Conservation (phyloP, 2,329 filamentous ascomycete genomes). For the Fusarium tricinctum region DNA sequence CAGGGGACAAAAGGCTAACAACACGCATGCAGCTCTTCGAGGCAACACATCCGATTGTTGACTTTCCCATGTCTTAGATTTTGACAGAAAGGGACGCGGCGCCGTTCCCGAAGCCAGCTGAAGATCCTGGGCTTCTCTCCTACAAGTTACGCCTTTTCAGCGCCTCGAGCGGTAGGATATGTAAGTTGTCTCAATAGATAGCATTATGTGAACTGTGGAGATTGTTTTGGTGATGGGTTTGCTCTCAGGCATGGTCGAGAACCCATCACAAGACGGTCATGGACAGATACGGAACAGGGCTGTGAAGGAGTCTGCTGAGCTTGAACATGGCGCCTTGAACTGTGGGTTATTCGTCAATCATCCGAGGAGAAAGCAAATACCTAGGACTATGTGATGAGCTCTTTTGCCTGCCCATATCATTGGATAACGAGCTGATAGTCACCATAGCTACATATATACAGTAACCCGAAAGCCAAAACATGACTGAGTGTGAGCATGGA, state of each 20-base stretch:
- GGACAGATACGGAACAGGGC: conserved; percentile 3
- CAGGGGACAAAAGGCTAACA: conserved; percentile 6
- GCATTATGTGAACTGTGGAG: conserved; percentile 10
- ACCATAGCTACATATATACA: background rate
- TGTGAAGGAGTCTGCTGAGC: conserved; percentile 17
- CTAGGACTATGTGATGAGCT: background rate
- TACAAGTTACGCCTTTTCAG: conserved; percentile 2
- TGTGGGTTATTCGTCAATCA: conserved; percentile 12
- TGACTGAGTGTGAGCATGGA: background rate
- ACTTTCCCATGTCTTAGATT: conserved; percentile 32
- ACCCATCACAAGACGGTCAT: background rate
- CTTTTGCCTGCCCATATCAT: background rate
- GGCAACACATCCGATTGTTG: conserved; percentile 19
- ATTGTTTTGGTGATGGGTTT: background rate
- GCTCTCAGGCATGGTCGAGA: conserved; percentile 25
- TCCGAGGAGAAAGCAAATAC: background rate
- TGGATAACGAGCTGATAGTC: conserved; percentile 2
- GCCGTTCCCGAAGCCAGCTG: conserved; percentile 33
- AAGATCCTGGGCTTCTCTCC: conserved; percentile 10
- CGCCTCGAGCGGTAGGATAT: conserved; percentile 3
- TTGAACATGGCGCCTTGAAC: conserved; percentile 19
- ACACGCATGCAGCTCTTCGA: conserved; percentile 1
- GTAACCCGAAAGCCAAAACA: conserved; percentile 2
- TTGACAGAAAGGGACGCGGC: conserved; percentile 26
- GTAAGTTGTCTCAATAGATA: background rate